Base-by-base conservation (phyloP, 345 rosid species). In the Dipteronia dyeriana region DNA sequence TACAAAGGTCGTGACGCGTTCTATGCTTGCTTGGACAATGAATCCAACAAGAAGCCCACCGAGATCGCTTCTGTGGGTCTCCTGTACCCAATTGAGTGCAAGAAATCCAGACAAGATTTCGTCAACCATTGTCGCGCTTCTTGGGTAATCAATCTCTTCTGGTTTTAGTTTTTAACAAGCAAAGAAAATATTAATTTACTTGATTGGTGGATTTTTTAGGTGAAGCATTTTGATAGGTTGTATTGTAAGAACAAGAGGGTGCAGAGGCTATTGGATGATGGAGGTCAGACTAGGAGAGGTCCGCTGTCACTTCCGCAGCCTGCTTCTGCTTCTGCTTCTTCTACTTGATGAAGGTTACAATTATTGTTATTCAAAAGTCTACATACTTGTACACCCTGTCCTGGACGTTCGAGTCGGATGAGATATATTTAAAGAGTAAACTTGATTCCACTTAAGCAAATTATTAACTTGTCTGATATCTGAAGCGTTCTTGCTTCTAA, bases 1-100 rank as follows among this genome's bases (percentile, higher is more conserved):
- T 95, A 93, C 87, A 91, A 91, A 87, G 91, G 93, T 5, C 93
- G 95, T 2, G 97, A 93, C 75, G 91, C 91, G 13, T 93, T 95
- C 73, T 93, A 90, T 82, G 65, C 88, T 1, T 95, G 98, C 43
- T 43, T 91, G 25, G 97, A 92, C 77, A 91, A 86, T 79, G 86
- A 91, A 38, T 89, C 97, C 23, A 82, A 82, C 54, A 92, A 91
- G 81, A 91, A 89, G 63, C 93, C 86, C 13, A 84, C 94, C 10
- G 97, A 93, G 74, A 89, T 87, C 38, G 99, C 87, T 0, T 85
- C 95, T 1, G 99, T 91, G 0, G 99, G 97, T 72, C 90, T 93
- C 54, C 75, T 92, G 23, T 92, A 90, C 75, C 97, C 97, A 29
- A 47, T 72, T 2, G 93, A 91, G 41, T 91, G 98, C 64, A 93